phyloP scores from a whole-genome alignment of 139 green algal genomes.

The Astrephomene gubernaculifera region DNA sequence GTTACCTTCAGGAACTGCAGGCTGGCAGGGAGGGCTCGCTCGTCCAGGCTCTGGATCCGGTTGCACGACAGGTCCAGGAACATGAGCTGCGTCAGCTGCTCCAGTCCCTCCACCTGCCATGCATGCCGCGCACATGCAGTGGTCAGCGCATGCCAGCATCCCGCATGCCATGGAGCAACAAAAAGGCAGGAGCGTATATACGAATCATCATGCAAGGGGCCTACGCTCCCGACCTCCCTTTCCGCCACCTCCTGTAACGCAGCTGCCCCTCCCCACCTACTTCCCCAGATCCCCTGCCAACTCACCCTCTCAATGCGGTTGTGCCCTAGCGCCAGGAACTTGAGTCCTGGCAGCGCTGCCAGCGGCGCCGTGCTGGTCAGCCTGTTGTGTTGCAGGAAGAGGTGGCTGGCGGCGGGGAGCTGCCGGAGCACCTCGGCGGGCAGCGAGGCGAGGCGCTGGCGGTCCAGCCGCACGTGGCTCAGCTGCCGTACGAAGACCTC shows the following conservation, averaged over 20 bases:
- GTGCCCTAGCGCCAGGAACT: slow-evolving; percentile 44
- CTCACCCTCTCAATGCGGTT: slow-evolving; percentile 36
- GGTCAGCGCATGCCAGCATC: no score
- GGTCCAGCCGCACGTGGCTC: slow-evolving; percentile 35
- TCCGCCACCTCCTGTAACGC: background rate
- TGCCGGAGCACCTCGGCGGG: slow-evolving; percentile 15
- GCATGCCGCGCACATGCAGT: background rate
- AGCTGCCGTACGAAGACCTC: slow-evolving; percentile 24
- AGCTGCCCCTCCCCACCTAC: no score
- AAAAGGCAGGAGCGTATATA: no score
- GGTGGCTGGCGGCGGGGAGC: slow-evolving; percentile 22
- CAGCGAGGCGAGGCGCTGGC: slow-evolving; percentile 12
- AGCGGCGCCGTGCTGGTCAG: slow-evolving; percentile 26
- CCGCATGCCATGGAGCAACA: no score
- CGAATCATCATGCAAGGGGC: no score
- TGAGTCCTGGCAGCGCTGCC: slow-evolving; percentile 37
- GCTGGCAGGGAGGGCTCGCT: slow-evolving; percentile 13
- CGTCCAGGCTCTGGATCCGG: slow-evolving; percentile 23
- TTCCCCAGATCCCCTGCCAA: background rate
- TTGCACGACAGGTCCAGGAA: slow-evolving; percentile 56
- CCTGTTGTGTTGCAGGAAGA: slow-evolving; percentile 46
- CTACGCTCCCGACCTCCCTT: background rate
- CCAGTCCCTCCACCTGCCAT: slow-evolving; percentile 40
- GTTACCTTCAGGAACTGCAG: slow-evolving; percentile 54
- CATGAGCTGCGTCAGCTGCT: slow-evolving; percentile 38